Conservation (phyloP, 768 basidiomycete genomes). For the Termitomyces sp. region DNA sequence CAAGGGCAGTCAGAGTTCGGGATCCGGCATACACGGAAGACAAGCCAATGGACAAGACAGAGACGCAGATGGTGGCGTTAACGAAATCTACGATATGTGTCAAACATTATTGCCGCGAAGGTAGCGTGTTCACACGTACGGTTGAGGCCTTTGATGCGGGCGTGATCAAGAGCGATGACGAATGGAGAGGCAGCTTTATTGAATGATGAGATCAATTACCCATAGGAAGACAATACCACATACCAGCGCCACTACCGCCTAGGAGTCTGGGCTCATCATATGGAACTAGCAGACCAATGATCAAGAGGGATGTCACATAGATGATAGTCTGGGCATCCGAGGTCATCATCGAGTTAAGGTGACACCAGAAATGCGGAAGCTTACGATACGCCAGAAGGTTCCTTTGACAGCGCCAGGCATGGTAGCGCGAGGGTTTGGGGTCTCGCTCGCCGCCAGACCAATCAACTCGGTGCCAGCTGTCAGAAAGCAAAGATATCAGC, state of each 20-base stretch:
- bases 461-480: slow-evolving; percentile 42
- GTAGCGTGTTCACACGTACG: slow-evolving; percentile 21
- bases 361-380: slow-evolving; percentile 6
- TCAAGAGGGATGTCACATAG: slow-evolving; percentile 37
- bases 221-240: not conserved
- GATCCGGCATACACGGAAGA: slow-evolving; percentile 43
- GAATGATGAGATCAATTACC: not conserved
- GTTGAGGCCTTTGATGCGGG: slow-evolving; percentile 34
- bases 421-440: slow-evolving; percentile 37
- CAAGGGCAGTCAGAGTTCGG: slow-evolving; percentile 38
- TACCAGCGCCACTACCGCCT: slow-evolving; percentile 29
- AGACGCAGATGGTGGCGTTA: slow-evolving; percentile 40
- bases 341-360: not conserved
- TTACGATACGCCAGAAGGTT: slow-evolving; percentile 43
- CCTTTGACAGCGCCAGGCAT: slow-evolving; percentile 43
- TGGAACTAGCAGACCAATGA: slow-evolving; percentile 36
- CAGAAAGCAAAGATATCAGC: not conserved
- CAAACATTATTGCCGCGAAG: not conserved
- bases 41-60: slow-evolving; percentile 40
- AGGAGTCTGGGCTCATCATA: slow-evolving; percentile 31
- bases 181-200: slow-evolving; percentile 35
- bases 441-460: slow-evolving; percentile 41
- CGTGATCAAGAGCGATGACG: slow-evolving; percentile 36
- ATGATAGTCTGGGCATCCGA: slow-evolving; percentile 30
- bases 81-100: slow-evolving; percentile 24